Evolutionary conservation across 176 grass and related monocot genomes (phyloP).

Genomic region (Bolboschoenus planiculmis): DNA sequence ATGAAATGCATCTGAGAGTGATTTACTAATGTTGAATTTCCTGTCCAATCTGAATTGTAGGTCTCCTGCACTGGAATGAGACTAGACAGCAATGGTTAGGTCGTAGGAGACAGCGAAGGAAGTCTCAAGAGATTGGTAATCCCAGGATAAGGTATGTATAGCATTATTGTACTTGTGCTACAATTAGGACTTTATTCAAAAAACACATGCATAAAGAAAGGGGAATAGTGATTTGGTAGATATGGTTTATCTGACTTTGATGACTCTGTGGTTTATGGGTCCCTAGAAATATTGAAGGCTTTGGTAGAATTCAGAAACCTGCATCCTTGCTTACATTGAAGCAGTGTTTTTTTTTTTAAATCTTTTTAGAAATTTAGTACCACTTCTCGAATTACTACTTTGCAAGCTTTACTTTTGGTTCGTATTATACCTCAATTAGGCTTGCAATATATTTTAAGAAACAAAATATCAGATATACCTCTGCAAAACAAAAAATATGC

Average conservation of each 20-base stretch:
- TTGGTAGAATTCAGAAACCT: background rate
- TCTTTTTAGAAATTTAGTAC: background rate
- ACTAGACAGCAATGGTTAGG: slow-evolving; percentile 79
- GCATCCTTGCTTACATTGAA: background rate
- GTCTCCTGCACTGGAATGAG: slow-evolving; percentile 83
- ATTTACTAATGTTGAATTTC: background rate
- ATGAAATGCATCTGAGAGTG: background rate
- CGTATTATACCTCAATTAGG: background rate
- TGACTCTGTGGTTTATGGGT: background rate
- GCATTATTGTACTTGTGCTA: background rate
- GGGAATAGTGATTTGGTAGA: background rate
- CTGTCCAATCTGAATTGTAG: slow-evolving; percentile 24
- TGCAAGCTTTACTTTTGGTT: background rate
- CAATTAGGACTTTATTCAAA: background rate
- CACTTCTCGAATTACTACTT: background rate
- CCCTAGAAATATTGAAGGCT: background rate
- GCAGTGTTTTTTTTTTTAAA: background rate
- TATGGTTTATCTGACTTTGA: background rate
- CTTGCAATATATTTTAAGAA: background rate
- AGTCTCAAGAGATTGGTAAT: slow-evolving; percentile 33
- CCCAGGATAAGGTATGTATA: slow-evolving; percentile 65
- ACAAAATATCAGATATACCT: background rate
- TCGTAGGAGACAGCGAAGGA: slow-evolving; percentile 36
- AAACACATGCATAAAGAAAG: background rate
- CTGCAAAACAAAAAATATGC: background rate